A percentile compares a stretch with the other conserved stretches of the same genome.
phyloP scores from a whole-genome alignment of 208 protist genomes.

The Novymonas esmeraldas region DNA sequence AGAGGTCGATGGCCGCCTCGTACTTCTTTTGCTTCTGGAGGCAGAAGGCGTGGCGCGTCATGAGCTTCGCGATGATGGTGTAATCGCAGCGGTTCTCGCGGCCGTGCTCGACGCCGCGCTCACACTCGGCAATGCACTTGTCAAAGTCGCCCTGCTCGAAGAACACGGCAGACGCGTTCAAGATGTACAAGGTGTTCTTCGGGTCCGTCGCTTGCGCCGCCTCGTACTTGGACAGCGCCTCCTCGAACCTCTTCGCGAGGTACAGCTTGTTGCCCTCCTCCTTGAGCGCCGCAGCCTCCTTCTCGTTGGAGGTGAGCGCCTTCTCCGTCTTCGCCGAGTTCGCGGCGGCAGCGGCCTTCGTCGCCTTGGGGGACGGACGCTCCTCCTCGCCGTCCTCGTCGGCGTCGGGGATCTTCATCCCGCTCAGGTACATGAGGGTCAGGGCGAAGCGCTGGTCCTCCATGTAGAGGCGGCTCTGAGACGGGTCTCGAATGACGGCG shows the following conservation, averaged over 20 bases:
- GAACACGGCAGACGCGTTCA: slow-evolving; percentile 93
- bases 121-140: slow-evolving; percentile 90
- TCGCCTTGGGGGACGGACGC: slow-evolving; percentile 27
- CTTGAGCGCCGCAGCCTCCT: slow-evolving; percentile 82
- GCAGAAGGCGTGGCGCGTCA: slow-evolving; percentile 90
- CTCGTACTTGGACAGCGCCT: slow-evolving; percentile 90
- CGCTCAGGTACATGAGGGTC: slow-evolving; percentile 84
- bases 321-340: slow-evolving; percentile 40
- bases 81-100: slow-evolving; percentile 92
- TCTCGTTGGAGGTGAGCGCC: slow-evolving; percentile 55
- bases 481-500: slow-evolving; percentile 80
- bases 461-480: slow-evolving; percentile 61
- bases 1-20: slow-evolving; percentile 88
- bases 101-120: slow-evolving; percentile 89
- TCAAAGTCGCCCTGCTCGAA: slow-evolving; percentile 95
- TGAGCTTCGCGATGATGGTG: slow-evolving; percentile 90
- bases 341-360: slow-evolving; percentile 25
- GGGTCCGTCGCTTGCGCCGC: slow-evolving; percentile 83
- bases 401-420: slow-evolving; percentile 61
- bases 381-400: slow-evolving; percentile 73
- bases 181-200: slow-evolving; percentile 88
- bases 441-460: slow-evolving; percentile 88
- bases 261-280: slow-evolving; percentile 95
- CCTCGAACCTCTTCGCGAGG: slow-evolving; percentile 95
- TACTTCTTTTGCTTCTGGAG: slow-evolving; percentile 86